Percentiles rank a stretch among this genome's conserved stretches.
Conservation (phyloP, 805 yeast genomes). For the Phaffomyces opuntiae region DNA sequence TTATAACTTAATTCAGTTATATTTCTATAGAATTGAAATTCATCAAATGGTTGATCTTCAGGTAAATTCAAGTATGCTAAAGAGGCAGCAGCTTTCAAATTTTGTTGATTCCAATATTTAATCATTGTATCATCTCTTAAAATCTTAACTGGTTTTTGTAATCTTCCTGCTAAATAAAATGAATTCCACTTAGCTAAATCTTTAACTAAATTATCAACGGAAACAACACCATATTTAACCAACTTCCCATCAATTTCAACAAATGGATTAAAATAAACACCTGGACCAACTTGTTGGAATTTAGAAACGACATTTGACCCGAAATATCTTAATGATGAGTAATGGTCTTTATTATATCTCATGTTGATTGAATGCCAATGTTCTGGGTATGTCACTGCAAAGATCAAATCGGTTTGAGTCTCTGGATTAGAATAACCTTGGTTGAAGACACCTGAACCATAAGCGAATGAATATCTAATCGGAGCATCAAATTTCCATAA, state of each 20-base stretch:
- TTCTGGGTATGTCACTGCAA: slow-evolving; percentile 67
- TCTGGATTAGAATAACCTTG: slow-evolving; percentile 48
- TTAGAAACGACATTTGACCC: slow-evolving; percentile 53
- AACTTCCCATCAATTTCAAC: slow-evolving; percentile 52
- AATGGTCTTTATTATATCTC: slow-evolving; percentile 63
- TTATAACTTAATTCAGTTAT: slow-evolving; percentile 77
- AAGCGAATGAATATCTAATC: slow-evolving; percentile 77
- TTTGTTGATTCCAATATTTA: slow-evolving; percentile 63
- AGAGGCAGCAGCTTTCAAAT: slow-evolving; percentile 71
- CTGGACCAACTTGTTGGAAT: slow-evolving; percentile 73
- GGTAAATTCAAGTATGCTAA: slow-evolving; percentile 36
- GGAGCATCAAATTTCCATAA: slow-evolving; percentile 62
- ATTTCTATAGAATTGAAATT: slow-evolving; percentile 61
- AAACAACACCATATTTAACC: slow-evolving; percentile 84
- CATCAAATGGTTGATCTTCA: slow-evolving; percentile 38
- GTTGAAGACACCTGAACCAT: slow-evolving; percentile 88
- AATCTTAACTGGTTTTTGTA: slow-evolving; percentile 88
- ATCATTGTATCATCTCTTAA: slow-evolving; percentile 58
- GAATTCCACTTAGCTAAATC: slow-evolving; percentile 85
- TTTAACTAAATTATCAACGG: slow-evolving; percentile 46
- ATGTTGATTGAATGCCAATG: slow-evolving; percentile 76
- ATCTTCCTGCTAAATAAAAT: slow-evolving; percentile 82
- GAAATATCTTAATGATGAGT: slow-evolving; percentile 56
- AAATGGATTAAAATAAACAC: slow-evolving; percentile 91
- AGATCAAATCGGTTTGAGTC: slow-evolving; percentile 81